Evolutionary conservation across 768 basidiomycete genomes (phyloP).

Genomic region (Jaapia argillacea): DNA sequence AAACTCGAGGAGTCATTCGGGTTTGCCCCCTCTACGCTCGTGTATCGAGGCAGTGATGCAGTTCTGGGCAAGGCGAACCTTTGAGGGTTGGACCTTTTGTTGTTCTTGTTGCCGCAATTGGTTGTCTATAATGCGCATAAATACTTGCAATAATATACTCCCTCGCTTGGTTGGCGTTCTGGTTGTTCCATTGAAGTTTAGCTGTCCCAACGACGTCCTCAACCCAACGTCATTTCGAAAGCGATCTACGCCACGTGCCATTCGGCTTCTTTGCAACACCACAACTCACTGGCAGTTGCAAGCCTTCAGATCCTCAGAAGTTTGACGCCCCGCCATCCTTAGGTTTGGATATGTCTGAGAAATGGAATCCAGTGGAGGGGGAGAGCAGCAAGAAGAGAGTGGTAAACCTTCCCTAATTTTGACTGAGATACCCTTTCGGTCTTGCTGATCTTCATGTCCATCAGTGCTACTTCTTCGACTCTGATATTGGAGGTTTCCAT

Average conservation of each 20-base stretch:
- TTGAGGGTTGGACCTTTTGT: conserved; percentile 16
- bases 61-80: conserved; percentile 59
- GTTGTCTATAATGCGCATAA: too few species aligned
- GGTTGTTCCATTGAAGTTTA: too few species aligned
- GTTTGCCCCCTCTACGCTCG: conserved; percentile 77
- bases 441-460: conserved; percentile 1
- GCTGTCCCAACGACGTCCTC: too few species aligned
- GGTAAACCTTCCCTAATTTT: conserved; percentile 35
- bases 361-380: conserved; percentile 56
- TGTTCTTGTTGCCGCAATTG: neutral
- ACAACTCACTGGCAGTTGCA: too few species aligned
- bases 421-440: neutral
- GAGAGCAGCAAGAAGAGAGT: conserved; percentile 80
- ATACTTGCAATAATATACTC: too few species aligned
- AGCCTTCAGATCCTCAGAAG: too few species aligned
- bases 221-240: too few species aligned
- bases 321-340: too few species aligned
- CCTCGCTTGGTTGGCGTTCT: too few species aligned
- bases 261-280: too few species aligned
- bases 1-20: conserved; percentile 69
- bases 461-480: conserved; percentile 99
- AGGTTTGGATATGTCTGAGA: conserved; percentile 19
- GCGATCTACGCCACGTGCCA: too few species aligned
- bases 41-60: conserved; percentile 59
- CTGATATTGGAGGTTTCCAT: conserved; percentile 98